Evolutionary conservation across 257 asterid species (phyloP).

Genomic region (Paulownia fortunei): DNA sequence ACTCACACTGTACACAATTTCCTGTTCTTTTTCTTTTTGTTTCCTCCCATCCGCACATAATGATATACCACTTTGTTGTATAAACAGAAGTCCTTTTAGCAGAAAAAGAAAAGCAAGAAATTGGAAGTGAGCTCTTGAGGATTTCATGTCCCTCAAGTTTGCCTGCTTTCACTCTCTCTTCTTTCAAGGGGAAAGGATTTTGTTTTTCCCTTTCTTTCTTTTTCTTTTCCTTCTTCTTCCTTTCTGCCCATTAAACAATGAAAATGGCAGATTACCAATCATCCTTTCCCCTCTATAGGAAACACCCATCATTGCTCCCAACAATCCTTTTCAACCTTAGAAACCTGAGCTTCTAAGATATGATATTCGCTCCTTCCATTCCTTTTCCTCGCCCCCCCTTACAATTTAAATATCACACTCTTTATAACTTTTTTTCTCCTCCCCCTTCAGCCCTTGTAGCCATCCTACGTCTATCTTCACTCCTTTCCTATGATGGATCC

Average conservation of each 20-base stretch:
- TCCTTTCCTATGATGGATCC: slow-evolving; percentile 65
- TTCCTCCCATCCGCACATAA: slow-evolving; percentile 47
- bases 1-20: slow-evolving; percentile 29
- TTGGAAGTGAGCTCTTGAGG: slow-evolving; percentile 44
- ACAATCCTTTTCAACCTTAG: slow-evolving; percentile 75
- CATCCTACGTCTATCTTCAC: not conserved
- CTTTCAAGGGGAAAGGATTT: not conserved
- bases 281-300: slow-evolving; percentile 88
- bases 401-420: slow-evolving; percentile 56
- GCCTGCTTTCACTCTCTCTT: slow-evolving; percentile 35
- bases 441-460: slow-evolving; percentile 1
- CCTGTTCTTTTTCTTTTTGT: slow-evolving; percentile 35
- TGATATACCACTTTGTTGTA: slow-evolving; percentile 33
- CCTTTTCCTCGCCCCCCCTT: slow-evolving; percentile 3
- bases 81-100: slow-evolving; percentile 29
- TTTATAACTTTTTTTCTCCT: slow-evolving; percentile 20
- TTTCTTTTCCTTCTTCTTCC: slow-evolving; percentile 29
- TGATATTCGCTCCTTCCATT: slow-evolving; percentile 37
- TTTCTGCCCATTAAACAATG: slow-evolving; percentile 64
- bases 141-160: slow-evolving; percentile 49
- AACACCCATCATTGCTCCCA: slow-evolving; percentile 97
- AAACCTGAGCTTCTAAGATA: slow-evolving; percentile 70
- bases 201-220: slow-evolving; percentile 3
- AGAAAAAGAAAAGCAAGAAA: slow-evolving; percentile 32
- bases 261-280: slow-evolving; percentile 83